Percentiles rank a stretch among this genome's conserved stretches.
These are phyloP conservation scores for Penicillium sp. DNA, from an alignment of 2,329 filamentous ascomycete genomes.

Conservation along the genomic window DNA sequence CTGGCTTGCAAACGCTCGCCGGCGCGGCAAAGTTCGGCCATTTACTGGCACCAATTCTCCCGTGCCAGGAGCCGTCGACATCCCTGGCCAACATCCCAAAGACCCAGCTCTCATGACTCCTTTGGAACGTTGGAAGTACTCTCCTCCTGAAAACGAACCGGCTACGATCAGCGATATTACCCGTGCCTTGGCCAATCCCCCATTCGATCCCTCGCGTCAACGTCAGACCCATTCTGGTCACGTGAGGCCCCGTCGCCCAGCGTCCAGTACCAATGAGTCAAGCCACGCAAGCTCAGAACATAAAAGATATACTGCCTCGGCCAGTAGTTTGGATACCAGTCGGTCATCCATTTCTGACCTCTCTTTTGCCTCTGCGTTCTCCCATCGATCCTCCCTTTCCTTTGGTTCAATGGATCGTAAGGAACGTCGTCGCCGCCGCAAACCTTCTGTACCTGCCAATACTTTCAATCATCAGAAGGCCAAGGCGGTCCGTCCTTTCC, in stretches of 20 bases:
- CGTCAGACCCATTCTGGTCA: slow-evolving; percentile 34
- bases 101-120: slow-evolving; percentile 60
- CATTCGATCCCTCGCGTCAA: slow-evolving; percentile 37
- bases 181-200: slow-evolving; percentile 56
- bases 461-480: slow-evolving; percentile 45
- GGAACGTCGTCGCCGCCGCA: slow-evolving; percentile 59
- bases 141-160: slow-evolving; percentile 69
- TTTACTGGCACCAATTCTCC: slow-evolving; percentile 68
- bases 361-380: slow-evolving; percentile 59
- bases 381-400: slow-evolving; percentile 58
- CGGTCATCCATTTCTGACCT: slow-evolving; percentile 56
- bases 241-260: slow-evolving; percentile 41
- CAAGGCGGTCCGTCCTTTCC: slow-evolving; percentile 52
- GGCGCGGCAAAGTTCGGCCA: slow-evolving; percentile 74
- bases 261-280: slow-evolving; percentile 54
- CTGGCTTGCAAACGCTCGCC: slow-evolving; percentile 87
- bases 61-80: slow-evolving; percentile 70
- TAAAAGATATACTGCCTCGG: slow-evolving; percentile 54
- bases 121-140: slow-evolving; percentile 69
- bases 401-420: slow-evolving; percentile 60
- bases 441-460: slow-evolving; percentile 47
- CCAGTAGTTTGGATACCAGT: slow-evolving; percentile 57
- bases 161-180: slow-evolving; percentile 66
- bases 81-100: slow-evolving; percentile 61
- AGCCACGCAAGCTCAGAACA: slow-evolving; percentile 54